Evolutionary conservation across 805 yeast species (phyloP), one percentile per base, ranked within the genome.

Genomic region (Wickerhamomyces canadensis): DNA sequence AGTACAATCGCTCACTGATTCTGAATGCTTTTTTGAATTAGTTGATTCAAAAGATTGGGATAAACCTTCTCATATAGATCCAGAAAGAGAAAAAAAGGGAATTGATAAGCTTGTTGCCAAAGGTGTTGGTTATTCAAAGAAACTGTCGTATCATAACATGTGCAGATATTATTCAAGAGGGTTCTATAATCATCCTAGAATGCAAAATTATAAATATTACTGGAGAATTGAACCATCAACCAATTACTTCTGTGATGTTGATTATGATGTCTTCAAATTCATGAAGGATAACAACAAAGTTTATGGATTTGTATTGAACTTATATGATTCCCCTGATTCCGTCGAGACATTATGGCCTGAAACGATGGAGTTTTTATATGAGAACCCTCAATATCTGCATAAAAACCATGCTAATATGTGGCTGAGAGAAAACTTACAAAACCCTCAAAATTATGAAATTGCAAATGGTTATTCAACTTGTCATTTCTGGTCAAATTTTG

Each of bases 401-500:
- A 66, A 68, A 21, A 71, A 82, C 54, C 79, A 76, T 47, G 74
- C 86, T 30, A 64, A 74, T 51, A 74, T 70, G 30, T 84, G 82
- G 78, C 54, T 84, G 29, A 71, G 78, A 34, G 76, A 78, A 66
- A 72, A 68, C 54, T 53, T 53, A 60, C 79, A 62, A 52, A 72
- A 66, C 50, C 84, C 78, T 11, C 52, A 57, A 6, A 70, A 67
- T 45, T 65, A 58, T 38, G 51, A 56, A n/a, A 50, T 44, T 3
- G 65, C 74, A 1, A 53, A 62, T 15, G 75, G 75, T 11, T 66
- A 65, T 61, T 77, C 65, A 57, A 77, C 67, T 1, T 87, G 95
- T 52, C 95, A 87, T 60, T 86, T 87, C 60, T 87, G 95, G 95
- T 76, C 89, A 18, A 87, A 86, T 57, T 87, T 86, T 48, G 96